Base-by-base conservation (phyloP, 345 rosid species). In the Eucalyptus fibrosa region DNA sequence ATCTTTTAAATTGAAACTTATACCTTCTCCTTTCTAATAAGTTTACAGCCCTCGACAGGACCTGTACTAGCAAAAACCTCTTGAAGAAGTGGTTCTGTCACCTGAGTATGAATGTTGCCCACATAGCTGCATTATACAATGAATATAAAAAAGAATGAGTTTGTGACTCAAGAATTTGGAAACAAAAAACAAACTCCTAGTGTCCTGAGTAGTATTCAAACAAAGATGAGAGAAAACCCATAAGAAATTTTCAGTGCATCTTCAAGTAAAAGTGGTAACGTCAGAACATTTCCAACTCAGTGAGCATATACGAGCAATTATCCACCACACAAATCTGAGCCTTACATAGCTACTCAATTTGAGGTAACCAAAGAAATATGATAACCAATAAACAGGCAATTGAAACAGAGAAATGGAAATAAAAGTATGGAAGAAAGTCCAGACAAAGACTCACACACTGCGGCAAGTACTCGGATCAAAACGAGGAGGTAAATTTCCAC, bases 401-500 rank as follows among this genome's bases (percentile, higher is more conserved):
- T 47, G 51, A 50, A 55, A 86, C 90, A 87, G 47, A 34, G 44
- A 90, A 91, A 89, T 40, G 90, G 89, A 88, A 88, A 81, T 56
- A 88, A 28, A 12, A 80, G n/a, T 89, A 88, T 69, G 85, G 90
- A 49, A 65, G 88, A 88, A 92, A 88, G 90, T 92, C 91, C 87
- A 90, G 91, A 91, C 93, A 93, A 95, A 95, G 93, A 97, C 99
- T 42, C 44, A 42, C 8, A n/a, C n/a, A 7, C 98, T 97, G 98
- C 97, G 96, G 97, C 99, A 97, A 95, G 98, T 89, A 92, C 95
- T 97, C 94, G 97, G 98, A 96, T 97, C 99, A 97, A 97, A 97
- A 95, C 99, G 99, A 92, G 98, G 98, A 94, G 99, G 99, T 93
- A 97, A 96, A 95, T 97, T 97, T 92, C 99, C 99, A 93, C 98